Evolutionary conservation across 441 rosid genomes (phyloP).

Genomic region (Gossypium laxum): DNA sequence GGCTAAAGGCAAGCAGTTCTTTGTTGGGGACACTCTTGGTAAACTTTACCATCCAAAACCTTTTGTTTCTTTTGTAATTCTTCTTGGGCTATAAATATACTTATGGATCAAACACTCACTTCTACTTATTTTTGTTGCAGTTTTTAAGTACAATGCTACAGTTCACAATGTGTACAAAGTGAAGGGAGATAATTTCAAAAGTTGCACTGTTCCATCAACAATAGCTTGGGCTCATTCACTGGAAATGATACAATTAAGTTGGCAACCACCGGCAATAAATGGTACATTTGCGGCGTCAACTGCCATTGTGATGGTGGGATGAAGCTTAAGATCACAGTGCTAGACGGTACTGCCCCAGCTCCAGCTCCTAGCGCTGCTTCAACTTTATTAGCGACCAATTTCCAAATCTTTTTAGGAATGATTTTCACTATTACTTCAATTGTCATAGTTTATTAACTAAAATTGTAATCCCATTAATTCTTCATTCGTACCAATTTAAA

Average conservation of each 20-base stretch:
- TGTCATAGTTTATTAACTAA: not conserved
- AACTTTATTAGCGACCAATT: not conserved
- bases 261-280: constrained; percentile 21
- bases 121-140: constrained; percentile 9
- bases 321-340: constrained; percentile 27
- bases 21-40: constrained; percentile 35
- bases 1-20: constrained; percentile 28
- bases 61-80: not conserved
- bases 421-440: not conserved
- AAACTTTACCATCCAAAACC: not conserved
- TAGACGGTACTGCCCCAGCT: not conserved
- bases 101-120: not conserved
- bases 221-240: not conserved
- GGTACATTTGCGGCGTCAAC: constrained; percentile 35
- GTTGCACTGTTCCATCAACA: constrained; percentile 22
- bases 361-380: not conserved
- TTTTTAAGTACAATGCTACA: constrained; percentile 19
- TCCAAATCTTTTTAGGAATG: not conserved
- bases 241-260: constrained; percentile 32
- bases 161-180: constrained; percentile 31
- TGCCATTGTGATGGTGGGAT: constrained; percentile 24
- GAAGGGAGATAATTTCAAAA: constrained; percentile 20
- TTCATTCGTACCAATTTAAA: not conserved
- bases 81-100: not conserved
- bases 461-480: too few relatives aligned